phyloP scores from a whole-genome alignment of 768 basidiomycete genomes.

The Leccinum boreale region DNA sequence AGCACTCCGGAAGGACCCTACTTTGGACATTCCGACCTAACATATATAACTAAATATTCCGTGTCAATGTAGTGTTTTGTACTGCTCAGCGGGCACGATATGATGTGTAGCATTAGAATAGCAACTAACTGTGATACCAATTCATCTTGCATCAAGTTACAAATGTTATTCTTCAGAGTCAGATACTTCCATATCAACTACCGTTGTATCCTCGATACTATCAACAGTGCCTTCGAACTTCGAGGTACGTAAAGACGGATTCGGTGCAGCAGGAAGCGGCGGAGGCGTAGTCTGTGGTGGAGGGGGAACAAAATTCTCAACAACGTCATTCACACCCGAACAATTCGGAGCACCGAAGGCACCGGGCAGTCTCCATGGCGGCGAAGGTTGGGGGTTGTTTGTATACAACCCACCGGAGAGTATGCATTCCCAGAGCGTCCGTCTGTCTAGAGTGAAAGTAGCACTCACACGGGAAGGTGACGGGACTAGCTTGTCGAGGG shows the following conservation, averaged over 20 bases:
- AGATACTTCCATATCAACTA: conserved; percentile 29
- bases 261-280: conserved; percentile 26
- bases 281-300: conserved; percentile 33
- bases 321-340: background rate
- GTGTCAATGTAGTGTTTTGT: conserved; percentile 14
- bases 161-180: conserved; percentile 7
- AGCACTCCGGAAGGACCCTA: conserved; percentile 17
- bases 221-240: background rate
- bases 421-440: conserved; percentile 40
- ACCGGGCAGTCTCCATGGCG: conserved; percentile 25
- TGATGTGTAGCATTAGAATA: conserved; percentile 27
- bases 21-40: conserved; percentile 7
- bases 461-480: conserved; percentile 23
- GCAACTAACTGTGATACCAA: background rate
- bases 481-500: conserved; percentile 31
- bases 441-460: conserved; percentile 37
- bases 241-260: background rate
- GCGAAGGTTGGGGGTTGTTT: background rate
- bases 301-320: conserved; percentile 28
- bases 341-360: conserved; percentile 9
- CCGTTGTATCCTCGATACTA: conserved; percentile 2
- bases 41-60: conserved; percentile 3
- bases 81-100: conserved; percentile 19
- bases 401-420: conserved; percentile 15
- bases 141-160: background rate